Base-by-base conservation (phyloP, 257 asterid species). In the Solanum clarkiae region DNA sequence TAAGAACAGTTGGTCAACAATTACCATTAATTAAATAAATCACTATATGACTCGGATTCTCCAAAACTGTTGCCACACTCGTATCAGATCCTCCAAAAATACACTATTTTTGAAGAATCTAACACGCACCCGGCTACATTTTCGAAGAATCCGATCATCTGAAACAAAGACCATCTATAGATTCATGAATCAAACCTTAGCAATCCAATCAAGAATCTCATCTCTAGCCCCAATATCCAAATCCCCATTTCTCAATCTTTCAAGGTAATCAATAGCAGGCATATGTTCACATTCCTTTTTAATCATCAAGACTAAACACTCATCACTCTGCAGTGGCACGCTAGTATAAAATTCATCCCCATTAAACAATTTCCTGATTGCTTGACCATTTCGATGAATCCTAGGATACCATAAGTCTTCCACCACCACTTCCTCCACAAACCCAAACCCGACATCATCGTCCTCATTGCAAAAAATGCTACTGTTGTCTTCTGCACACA, bases 141-240 rank as follows among this genome's bases (percentile, higher is more conserved):
- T 69, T 18, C 3, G 8, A 69, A 40, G 79, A 69, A n/a, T 40
- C 53, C 26, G 16, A 17, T 10, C 53, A 40, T 68, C 77, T 65
- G 22, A 29, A 69, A 69, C 10, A 13, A 57, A 79, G 29, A 70
- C 29, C 79, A 70, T 40, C 54, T 47, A 49, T 49, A 59, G 44
- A 22, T 55, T 40, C 6, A 70, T 70, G 72, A 70, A 70, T 45
- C 49, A 51, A 85, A 91, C 93, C 93, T 91, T 86, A 57, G 40
- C 24, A 86, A 89, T 89, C 93, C 93, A 91, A 79, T 85, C 87
- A 88, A 91, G 68, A 81, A 88, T 89, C 66, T 86, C 88, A 82
- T 69, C 82, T 82, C 93, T 89, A 82, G 87, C 85, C 51, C 42
- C 87, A 63, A 86, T 51, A 79, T 87, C 89, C 90, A 91, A 86